Evolutionary conservation across 1,284 basidiomycete species (phyloP).

Genomic region (Moesziomyces parantarcticus): DNA sequence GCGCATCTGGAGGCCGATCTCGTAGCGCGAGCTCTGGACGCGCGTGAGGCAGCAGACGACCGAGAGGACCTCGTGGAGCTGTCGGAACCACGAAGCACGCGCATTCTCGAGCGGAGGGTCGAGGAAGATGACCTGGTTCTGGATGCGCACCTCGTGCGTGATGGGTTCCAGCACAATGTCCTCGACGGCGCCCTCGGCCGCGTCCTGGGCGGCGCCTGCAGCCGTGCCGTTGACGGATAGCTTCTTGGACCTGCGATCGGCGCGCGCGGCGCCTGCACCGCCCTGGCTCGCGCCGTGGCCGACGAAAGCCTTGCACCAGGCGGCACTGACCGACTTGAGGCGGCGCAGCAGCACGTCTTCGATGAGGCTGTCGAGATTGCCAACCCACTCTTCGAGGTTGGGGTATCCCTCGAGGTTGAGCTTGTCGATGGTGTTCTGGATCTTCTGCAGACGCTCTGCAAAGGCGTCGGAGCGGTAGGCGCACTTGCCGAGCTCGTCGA

Average conservation of each 20-base stretch:
- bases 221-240: conserved; percentile 7
- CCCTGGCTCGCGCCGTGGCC: conserved; percentile 22
- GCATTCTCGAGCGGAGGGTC: conserved; percentile 97
- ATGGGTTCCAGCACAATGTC: conserved; percentile 46
- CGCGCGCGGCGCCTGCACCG: conserved; percentile 8
- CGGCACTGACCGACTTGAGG: conserved; percentile 80
- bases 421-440: conserved; percentile 92
- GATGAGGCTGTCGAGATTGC: conserved; percentile 85
- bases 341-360: conserved; percentile 84
- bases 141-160: conserved; percentile 94
- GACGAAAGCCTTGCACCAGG: conserved; percentile 86
- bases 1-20: conserved; percentile 73
- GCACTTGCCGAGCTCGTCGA: conserved; percentile 81
- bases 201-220: conserved; percentile 7
- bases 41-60: conserved; percentile 87
- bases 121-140: conserved; percentile 97
- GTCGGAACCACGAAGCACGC: conserved; percentile 87
- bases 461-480: conserved; percentile 86
- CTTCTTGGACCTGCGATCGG: conserved; percentile 22
- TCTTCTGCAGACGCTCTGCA: conserved; percentile 78
- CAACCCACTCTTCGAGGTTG: conserved; percentile 96
- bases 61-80: conserved; percentile 81
- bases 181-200: conserved; percentile 16
- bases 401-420: conserved; percentile 96
- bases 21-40: conserved; percentile 93